These are phyloP conservation scores for Podosphaera fusca DNA, from an alignment of 2,329 filamentous ascomycete species.

Conservation along the genomic window DNA sequence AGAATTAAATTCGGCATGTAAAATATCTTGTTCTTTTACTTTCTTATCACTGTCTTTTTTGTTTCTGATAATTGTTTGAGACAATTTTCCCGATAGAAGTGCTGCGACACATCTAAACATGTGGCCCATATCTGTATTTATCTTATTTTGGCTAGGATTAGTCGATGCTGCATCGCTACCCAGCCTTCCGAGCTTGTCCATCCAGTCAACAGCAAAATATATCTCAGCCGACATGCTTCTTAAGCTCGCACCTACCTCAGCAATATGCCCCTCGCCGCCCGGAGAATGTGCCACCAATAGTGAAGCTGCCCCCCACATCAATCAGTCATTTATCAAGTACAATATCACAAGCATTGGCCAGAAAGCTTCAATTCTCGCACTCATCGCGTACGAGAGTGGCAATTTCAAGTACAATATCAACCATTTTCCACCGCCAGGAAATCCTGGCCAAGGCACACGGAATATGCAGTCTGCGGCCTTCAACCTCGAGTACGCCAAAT, in stretches of 20 bases:
- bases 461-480: conserved; percentile 38
- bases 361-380: conserved; percentile 33
- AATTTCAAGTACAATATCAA: conserved; percentile 40
- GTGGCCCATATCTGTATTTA: too few species aligned
- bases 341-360: conserved; percentile 26
- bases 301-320: conserved; percentile 27
- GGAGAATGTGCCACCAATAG: conserved; percentile 29
- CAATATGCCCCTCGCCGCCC: conserved; percentile 21
- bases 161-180: too few species aligned
- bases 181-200: too few species aligned
- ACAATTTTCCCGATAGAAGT: too few species aligned
- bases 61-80: too few species aligned
- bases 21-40: too few species aligned
- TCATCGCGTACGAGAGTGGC: conserved; percentile 36
- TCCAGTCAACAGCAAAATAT: too few species aligned
- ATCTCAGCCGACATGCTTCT: conserved; percentile 5
- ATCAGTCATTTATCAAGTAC: conserved; percentile 29
- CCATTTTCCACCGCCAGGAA: conserved; percentile 21
- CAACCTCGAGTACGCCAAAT: conserved; percentile 30
- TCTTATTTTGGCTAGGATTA: too few species aligned
- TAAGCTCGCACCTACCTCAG: conserved; percentile 24
- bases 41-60: too few species aligned
- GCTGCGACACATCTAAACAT: too few species aligned
- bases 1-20: too few species aligned
- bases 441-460: conserved; percentile 36